Evolutionary conservation across 768 basidiomycete species (phyloP).

Genomic region (Calocera viscosa): DNA sequence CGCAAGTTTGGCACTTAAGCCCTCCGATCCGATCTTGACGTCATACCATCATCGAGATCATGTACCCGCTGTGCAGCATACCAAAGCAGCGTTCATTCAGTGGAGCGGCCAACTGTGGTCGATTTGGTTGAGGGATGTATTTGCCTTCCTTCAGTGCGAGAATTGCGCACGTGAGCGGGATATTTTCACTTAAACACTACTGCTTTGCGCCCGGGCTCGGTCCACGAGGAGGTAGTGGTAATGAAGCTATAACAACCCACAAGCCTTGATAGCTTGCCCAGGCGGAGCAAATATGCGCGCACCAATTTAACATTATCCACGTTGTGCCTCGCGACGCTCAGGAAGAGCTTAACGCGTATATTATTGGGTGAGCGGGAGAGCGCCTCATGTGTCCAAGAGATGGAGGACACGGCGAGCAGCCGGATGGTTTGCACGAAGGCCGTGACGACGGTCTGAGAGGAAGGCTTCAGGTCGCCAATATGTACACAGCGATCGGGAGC

Average conservation of each 20-base stretch:
- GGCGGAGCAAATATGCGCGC: slow-evolving; percentile 27
- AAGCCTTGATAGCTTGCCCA: background rate
- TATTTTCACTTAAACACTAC: no score
- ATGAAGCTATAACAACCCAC: slow-evolving; percentile 19
- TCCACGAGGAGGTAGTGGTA: slow-evolving; percentile 47
- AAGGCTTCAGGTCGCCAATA: slow-evolving; percentile 90
- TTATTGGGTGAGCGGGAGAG: slow-evolving; percentile 73
- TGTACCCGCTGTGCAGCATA: no score
- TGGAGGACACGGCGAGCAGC: slow-evolving; percentile 62
- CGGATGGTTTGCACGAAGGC: slow-evolving; percentile 63
- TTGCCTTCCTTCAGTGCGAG: no score
- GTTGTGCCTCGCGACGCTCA: slow-evolving; percentile 57
- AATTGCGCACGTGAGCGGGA: no score
- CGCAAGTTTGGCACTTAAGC: no score
- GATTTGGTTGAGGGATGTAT: no score
- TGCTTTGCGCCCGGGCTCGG: slow-evolving; percentile 80
- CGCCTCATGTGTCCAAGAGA: slow-evolving; percentile 70
- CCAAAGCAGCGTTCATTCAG: no score
- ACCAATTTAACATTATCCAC: slow-evolving; percentile 65
- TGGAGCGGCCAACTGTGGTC: no score
- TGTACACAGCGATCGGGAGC: background rate
- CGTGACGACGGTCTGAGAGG: slow-evolving; percentile 58
- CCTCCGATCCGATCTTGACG: no score
- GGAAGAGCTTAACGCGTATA: slow-evolving; percentile 70
- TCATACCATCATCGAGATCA: no score